A percentile compares a stretch with the other conserved stretches of the same genome.
Evolutionary conservation across 2,329 filamentous ascomycete genomes (phyloP).

Genomic region (Talaromyces sp.): DNA sequence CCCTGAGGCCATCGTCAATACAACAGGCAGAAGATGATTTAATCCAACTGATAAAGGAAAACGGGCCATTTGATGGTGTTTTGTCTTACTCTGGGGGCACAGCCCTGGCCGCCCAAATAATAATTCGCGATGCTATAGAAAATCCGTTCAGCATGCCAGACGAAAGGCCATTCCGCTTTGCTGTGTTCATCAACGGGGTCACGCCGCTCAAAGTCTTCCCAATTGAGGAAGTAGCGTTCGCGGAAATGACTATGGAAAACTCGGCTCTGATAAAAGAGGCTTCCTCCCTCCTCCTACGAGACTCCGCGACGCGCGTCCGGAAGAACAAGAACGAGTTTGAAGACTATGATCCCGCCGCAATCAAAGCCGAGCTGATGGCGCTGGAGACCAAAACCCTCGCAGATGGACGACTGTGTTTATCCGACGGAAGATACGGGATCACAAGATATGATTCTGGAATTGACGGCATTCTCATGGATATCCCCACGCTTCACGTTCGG

Average conservation of each 20-base stretch:
- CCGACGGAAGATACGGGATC: constrained; percentile 9
- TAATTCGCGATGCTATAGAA: constrained; percentile 12
- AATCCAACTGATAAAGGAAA: constrained; percentile 14
- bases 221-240: constrained; percentile 9
- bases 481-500: constrained; percentile 15
- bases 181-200: constrained; percentile 15
- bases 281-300: constrained; percentile 12
- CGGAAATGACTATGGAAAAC: constrained; percentile 10
- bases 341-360: constrained; percentile 13
- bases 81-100: constrained; percentile 21
- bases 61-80: constrained; percentile 22
- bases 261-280: constrained; percentile 12
- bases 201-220: constrained; percentile 16
- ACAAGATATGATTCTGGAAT: constrained; percentile 9
- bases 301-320: constrained; percentile 14
- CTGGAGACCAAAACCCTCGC: constrained; percentile 11
- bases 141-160: constrained; percentile 15
- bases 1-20: constrained; percentile 5
- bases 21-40: constrained; percentile 11
- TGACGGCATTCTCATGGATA: constrained; percentile 13
- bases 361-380: constrained; percentile 10
- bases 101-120: constrained; percentile 15
- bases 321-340: constrained; percentile 13
- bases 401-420: constrained; percentile 13
- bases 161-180: constrained; percentile 16